Conservation (phyloP, 768 basidiomycete species). For the Phlegmacium glaucopus region DNA sequence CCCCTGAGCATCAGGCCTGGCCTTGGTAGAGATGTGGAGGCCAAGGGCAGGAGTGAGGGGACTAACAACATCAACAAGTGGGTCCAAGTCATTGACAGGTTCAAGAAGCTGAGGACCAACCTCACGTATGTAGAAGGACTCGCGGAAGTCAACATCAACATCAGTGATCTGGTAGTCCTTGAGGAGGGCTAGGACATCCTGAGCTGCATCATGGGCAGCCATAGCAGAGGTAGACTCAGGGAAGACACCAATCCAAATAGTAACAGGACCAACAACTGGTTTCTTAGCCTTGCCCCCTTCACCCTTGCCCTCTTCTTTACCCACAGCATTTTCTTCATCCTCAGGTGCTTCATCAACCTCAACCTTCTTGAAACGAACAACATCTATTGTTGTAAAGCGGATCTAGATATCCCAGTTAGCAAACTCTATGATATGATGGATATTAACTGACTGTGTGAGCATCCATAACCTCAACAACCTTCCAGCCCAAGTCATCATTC, state of each 20-base stretch:
- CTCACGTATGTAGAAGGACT: conserved; percentile 23
- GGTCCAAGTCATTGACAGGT: conserved; percentile 23
- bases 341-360: conserved; percentile 14
- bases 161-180: conserved; percentile 24
- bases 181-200: conserved; percentile 29
- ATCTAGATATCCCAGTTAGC: conserved; percentile 27
- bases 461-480: conserved; percentile 25
- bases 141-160: conserved; percentile 31
- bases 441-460: conserved; percentile 23
- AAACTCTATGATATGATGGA: conserved; percentile 25
- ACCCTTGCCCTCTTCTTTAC: no score
- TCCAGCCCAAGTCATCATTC: conserved; percentile 25
- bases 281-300: conserved; percentile 13
- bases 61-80: conserved; percentile 25
- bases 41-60: conserved; percentile 32
- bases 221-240: conserved; percentile 25
- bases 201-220: conserved; percentile 27
- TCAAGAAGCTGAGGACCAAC: conserved; percentile 27
- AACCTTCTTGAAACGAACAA: conserved; percentile 29
- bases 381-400: conserved; percentile 29
- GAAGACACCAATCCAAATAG: conserved; percentile 30
- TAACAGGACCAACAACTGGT: conserved; percentile 25
- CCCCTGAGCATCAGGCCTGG: conserved; percentile 27
- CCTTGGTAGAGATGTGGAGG: conserved; percentile 29
- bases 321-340: conserved; percentile 18